Evolutionary conservation across 257 asterid species (phyloP), one percentile per base, ranked within the genome.

Genomic region (Salvia miltiorrhiza): DNA sequence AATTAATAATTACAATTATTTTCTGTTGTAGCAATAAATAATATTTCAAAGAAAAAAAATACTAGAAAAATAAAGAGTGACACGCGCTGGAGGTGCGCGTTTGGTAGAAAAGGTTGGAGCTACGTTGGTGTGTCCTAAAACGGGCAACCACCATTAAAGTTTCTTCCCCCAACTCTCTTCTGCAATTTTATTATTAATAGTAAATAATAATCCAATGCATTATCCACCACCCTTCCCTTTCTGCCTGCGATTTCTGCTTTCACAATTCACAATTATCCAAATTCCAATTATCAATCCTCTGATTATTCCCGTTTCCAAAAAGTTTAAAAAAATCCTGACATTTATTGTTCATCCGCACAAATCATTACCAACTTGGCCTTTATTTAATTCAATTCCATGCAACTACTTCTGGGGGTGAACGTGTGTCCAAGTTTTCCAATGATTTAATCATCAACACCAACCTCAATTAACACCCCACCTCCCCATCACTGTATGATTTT

Each of bases 331-430:
- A 37, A 33, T 13, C 5, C 32, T 3, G 32, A 37, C 17, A 39
- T 61, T 20, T 2, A 39, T 61, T 40, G 20, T 5, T 20, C 32
- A 62, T 50, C 69, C 41, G 67, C 55, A 32, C 14, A 23, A 48
- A 45, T 60, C 71, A 44, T 52, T 70, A 44, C 39, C 69, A 54
- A 62, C 66, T 75, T 58, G 79, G 48, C 39, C 19, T 19, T 43
- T 67, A 20, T 61, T 55, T 70, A 52, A 56, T 78, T 78, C 74
- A 52, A 56, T 78, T 78, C 74, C 84, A 63, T 73, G 84, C 86
- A 78, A 78, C 80, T 52, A 76, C 79, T 76, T 65, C 59, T 70
- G 73, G 68, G 57, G 83, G 84, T 8, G 43, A 79, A 76, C 77
- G 87, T 76, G 73, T 56, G 66, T 49, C 77, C 79, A 76, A 78